A percentile compares a stretch with the other conserved stretches of the same genome.
Evolutionary conservation across 345 rosid species (phyloP).

Genomic region (Lepidium sativum): DNA sequence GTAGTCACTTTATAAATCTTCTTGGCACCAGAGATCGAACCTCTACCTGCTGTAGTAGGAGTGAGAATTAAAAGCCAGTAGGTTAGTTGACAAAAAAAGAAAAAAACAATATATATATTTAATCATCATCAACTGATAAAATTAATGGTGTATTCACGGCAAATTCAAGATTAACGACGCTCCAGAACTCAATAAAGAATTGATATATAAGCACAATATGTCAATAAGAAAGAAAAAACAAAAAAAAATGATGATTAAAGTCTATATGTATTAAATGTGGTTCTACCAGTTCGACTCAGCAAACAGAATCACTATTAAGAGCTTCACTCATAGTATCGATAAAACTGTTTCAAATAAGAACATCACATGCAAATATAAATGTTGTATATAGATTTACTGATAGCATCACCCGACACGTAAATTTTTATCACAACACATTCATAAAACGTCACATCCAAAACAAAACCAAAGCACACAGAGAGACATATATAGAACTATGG

Average conservation of each 20-base stretch:
- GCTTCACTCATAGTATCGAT: conserved; percentile 10
- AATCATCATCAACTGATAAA: neutral
- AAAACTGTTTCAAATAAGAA: conserved; percentile 19
- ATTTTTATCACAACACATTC: neutral
- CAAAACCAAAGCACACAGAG: conserved; percentile 22
- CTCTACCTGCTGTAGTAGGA: too few species aligned
- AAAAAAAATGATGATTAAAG: neutral
- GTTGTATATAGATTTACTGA: conserved; percentile 12
- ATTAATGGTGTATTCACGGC: neutral
- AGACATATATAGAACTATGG: conserved; percentile 9
- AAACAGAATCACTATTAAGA: conserved; percentile 25
- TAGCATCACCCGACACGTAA: conserved; percentile 18
- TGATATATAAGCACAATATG: neutral
- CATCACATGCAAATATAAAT: conserved; percentile 26
- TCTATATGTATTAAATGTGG: neutral
- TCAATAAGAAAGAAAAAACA: too few species aligned
- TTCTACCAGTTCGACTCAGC: conserved; percentile 17
- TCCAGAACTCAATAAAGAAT: neutral
- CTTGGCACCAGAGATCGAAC: too few species aligned
- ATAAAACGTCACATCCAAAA: conserved; percentile 28
- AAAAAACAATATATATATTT: too few species aligned
- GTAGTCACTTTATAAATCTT: too few species aligned
- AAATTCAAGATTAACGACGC: neutral
- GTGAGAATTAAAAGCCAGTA: too few species aligned
- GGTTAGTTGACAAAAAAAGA: too few species aligned